Evolutionary conservation across 495 filamentous ascomycete species (phyloP).

Genomic region (Gamarada debralockiae): DNA sequence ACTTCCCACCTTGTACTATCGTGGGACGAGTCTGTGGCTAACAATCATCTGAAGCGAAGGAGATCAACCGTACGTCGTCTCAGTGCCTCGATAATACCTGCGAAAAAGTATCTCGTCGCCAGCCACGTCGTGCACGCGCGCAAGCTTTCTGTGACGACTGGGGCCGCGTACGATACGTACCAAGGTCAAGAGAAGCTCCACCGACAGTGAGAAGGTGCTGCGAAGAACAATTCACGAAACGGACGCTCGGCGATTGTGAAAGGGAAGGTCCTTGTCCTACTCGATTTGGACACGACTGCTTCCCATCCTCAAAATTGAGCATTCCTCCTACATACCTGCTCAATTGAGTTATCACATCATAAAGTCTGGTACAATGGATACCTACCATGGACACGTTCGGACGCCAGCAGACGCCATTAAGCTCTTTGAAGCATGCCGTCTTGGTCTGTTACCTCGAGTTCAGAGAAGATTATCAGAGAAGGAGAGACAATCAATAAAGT

Average conservation of each 20-base stretch:
- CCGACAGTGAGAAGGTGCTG: background rate
- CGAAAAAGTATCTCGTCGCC: conserved; percentile 4
- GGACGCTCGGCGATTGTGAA: background rate
- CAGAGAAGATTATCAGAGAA: conserved; percentile 94
- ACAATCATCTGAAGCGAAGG: conserved; percentile 21
- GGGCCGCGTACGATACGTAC: conserved; percentile 3
- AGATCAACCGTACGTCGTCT: conserved; percentile 19
- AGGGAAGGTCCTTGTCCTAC: background rate
- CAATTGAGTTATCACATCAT: background rate
- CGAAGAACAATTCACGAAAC: background rate
- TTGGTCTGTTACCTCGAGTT: conserved; percentile 86
- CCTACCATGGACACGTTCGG: conserved; percentile 88
- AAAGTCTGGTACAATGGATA: conserved; percentile 70
- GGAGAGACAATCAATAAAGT: conserved; percentile 89
- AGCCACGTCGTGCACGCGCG: background rate
- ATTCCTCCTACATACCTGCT: background rate
- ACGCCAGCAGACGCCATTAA: conserved; percentile 94
- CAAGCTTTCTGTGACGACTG: conserved; percentile 15
- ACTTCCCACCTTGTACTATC: conserved; percentile 12
- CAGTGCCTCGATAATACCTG: conserved; percentile 12
- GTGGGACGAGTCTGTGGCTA: conserved; percentile 21
- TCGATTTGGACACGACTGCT: background rate
- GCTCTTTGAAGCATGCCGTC: conserved; percentile 91
- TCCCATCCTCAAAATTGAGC: background rate
- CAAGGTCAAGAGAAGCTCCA: background rate